phyloP scores from a whole-genome alignment of 1,284 basidiomycete species.

The Hortiboletus rubellus region DNA sequence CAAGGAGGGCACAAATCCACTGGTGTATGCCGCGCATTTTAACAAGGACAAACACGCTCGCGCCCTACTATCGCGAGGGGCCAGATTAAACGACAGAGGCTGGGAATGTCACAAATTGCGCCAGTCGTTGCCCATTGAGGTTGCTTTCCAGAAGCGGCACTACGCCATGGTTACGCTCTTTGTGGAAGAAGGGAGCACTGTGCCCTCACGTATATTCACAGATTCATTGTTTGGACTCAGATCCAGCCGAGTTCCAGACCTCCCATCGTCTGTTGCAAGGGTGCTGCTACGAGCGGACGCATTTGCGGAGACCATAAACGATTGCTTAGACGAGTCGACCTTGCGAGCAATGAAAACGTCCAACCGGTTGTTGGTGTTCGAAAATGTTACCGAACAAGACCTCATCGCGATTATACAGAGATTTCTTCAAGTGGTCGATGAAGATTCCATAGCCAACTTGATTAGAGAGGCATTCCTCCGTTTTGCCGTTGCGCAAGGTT shows the following conservation, averaged over 20 bases:
- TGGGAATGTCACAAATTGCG: background rate
- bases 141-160: background rate
- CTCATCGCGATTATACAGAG: background rate
- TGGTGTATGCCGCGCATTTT: constrained; percentile 1
- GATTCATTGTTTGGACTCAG: background rate
- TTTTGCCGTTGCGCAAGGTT: background rate
- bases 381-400: background rate
- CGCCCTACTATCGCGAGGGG: background rate
- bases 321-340: too few species aligned
- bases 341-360: too few species aligned
- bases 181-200: background rate
- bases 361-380: background rate
- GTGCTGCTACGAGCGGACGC: background rate
- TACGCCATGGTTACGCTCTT: background rate
- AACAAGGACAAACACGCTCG: too few species aligned
- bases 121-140: background rate
- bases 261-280: background rate
- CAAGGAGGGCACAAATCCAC: background rate
- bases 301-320: background rate
- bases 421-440: background rate
- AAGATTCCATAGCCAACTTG: background rate
- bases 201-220: background rate
- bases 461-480: background rate
- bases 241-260: accelerated
- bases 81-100: background rate